These are phyloP conservation scores for Coemansia sp. DNA, from an alignment of 192 early-diverging fungal genomes.

Conservation along the genomic window DNA sequence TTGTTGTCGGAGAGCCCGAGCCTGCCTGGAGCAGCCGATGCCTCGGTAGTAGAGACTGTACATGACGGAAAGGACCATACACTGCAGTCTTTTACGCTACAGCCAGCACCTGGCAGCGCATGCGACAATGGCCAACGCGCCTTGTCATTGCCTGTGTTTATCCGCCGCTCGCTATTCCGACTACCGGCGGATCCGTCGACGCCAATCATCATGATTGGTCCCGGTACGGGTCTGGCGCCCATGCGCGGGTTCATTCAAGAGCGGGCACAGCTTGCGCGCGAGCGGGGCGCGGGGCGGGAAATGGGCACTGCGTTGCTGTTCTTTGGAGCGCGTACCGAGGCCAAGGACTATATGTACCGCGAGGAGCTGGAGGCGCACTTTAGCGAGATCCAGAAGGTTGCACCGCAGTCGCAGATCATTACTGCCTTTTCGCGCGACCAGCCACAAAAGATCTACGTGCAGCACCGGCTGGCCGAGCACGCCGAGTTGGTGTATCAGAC, in stretches of 20 bases:
- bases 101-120: conserved; percentile 17
- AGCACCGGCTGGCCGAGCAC: conserved; percentile 81
- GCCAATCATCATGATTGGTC: conserved; percentile 97
- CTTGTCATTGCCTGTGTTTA: conserved; percentile 72
- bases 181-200: conserved; percentile 77
- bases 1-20: conserved; percentile 15
- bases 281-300: conserved; percentile 52
- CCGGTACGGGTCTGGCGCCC: conserved; percentile 99
- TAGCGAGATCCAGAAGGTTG: conserved; percentile 48
- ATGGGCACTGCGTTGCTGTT: conserved; percentile 87
- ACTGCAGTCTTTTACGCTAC: conserved; percentile 40
- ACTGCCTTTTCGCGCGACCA: conserved; percentile 91
- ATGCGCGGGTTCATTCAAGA: conserved; percentile 97
- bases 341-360: conserved; percentile 89
- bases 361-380: conserved; percentile 78
- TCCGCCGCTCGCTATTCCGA: conserved; percentile 88
- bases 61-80: conserved; percentile 27
- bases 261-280: conserved; percentile 66
- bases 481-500: conserved; percentile 77
- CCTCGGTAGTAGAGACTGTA: conserved; percentile 19
- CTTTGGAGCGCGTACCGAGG: conserved; percentile 88
- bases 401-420: conserved; percentile 69
- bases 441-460: conserved; percentile 93
- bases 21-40: conserved; percentile 19
- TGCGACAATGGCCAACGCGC: conserved; percentile 13